Evolutionary conservation across 2,329 filamentous ascomycete species (phyloP), one percentile per base, ranked within the genome.

Genomic region (Paraconiothyrium brasiliense): DNA sequence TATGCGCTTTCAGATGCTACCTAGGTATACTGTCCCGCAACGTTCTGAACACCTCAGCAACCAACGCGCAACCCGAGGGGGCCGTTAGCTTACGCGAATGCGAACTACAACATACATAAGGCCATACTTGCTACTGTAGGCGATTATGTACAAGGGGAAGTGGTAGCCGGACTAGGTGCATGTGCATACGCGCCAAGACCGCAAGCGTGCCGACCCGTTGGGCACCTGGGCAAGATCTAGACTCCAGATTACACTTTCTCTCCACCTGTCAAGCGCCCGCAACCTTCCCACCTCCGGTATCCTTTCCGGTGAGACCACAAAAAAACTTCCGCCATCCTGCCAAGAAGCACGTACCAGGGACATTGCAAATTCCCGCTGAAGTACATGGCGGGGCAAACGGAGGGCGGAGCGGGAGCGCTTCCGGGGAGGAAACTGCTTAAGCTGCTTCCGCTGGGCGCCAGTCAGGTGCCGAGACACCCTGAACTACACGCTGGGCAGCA

Each of bases 401-500:
- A 47, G 41, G 54, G 54, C 32, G 54, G 54, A 27, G 54, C 54
- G 54, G 54, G 39, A 10, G 30, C 54, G 6, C 43, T 27, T 10
- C 50, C 50, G 5, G 50, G 50, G 14, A 39, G 50, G 50, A 56
- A 37, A 11, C 43, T 56, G 11, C 43, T 56, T 3, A 30, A 37
- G 41, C 43, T 56, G 30, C 22, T 56, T 37, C 57, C 57, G 30
- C 54, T 63, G 20, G 37, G 37, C 32, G 14, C 54, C 10, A 56
- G 55, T 41, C 49, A 64, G 14, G 39, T 64, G 20, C 61, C 61
- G 13, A 11, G 9, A 20, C 61, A 64, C 30, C 55, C 43, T 4
- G 61, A 64, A 2, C 27, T 64, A 9, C 37, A 43, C 9, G 5
- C 13, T 14, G 50, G 43, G 14, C 61, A 64, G 47, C 22, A 35